phyloP scores from a whole-genome alignment of 345 rosid species.

The Eucalyptus urophylla region DNA sequence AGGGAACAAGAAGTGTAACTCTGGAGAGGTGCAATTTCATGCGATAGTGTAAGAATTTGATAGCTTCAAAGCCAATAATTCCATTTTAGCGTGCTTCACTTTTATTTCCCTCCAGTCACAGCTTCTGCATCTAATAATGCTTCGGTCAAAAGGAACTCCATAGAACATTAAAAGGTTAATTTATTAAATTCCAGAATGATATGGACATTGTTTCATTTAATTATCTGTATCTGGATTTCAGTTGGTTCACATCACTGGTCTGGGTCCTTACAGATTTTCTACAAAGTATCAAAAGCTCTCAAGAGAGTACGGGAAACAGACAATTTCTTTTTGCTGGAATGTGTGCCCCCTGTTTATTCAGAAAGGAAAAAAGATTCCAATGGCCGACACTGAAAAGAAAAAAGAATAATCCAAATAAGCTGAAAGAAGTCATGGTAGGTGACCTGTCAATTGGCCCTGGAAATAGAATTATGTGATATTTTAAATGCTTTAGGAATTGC shows the following conservation, averaged over 20 bases:
- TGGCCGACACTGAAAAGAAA: not conserved
- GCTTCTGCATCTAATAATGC: not conserved
- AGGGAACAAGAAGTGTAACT: not conserved
- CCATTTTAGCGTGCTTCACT: not conserved
- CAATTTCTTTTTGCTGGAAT: not conserved
- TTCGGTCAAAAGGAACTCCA: not conserved
- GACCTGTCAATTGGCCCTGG: not conserved
- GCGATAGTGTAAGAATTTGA: not conserved
- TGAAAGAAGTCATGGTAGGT: not conserved
- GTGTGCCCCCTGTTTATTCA: not conserved
- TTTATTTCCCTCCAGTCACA: not conserved
- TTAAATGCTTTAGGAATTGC: not conserved
- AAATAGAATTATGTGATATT: not conserved
- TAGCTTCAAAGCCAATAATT: not conserved
- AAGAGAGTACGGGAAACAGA: not conserved
- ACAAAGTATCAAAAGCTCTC: not conserved
- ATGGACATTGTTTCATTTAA: not conserved
- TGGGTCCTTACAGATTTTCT: not conserved
- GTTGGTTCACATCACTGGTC: not conserved
- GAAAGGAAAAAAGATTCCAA: not conserved
- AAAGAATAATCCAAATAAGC: not conserved
- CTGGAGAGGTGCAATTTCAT: not conserved
- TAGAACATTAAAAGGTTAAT: not conserved
- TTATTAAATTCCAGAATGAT: not conserved
- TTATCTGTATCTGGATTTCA: not conserved